Conservation (phyloP, 2,329 filamentous ascomycete species). For the Penicillium sp. region DNA sequence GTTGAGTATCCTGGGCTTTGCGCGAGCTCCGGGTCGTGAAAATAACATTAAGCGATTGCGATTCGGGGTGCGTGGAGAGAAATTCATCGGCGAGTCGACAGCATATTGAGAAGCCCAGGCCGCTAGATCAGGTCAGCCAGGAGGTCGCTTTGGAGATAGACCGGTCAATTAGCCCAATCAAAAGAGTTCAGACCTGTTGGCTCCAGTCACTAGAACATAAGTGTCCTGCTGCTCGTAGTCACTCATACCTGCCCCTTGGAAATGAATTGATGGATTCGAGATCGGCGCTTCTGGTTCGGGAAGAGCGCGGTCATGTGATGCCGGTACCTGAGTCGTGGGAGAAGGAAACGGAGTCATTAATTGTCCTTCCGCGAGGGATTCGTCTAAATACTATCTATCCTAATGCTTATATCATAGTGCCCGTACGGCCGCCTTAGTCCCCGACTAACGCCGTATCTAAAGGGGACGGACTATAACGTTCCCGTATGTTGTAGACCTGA, state of each 20-base stretch:
- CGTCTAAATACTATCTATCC: no score
- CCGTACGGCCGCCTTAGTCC: no score
- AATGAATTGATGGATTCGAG: neutral
- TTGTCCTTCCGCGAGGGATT: no score
- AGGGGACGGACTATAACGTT: no score
- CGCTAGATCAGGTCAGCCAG: conserved; percentile 53
- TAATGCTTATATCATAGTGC: no score
- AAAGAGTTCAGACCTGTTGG: conserved; percentile 68
- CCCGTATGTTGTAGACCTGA: no score
- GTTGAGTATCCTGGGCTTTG: conserved; percentile 73
- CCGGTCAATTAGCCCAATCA: neutral
- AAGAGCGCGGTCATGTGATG: conserved; percentile 15
- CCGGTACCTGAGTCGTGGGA: neutral
- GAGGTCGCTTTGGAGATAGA: neutral
- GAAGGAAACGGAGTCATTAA: no score
- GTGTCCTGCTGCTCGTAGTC: conserved; percentile 23
- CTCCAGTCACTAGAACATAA: conserved; percentile 72
- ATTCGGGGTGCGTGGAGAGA: conserved; percentile 64
- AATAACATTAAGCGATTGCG: conserved; percentile 72
- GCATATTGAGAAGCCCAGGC: conserved; percentile 80
- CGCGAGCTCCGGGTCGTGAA: conserved; percentile 73
- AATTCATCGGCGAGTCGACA: conserved; percentile 89
- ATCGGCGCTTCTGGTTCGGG: conserved; percentile 4
- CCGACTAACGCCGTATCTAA: no score
- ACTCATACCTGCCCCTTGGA: conserved; percentile 15